These are phyloP conservation scores for Passiflora organensis DNA, from an alignment of 345 rosid species.

Conservation along the genomic window DNA sequence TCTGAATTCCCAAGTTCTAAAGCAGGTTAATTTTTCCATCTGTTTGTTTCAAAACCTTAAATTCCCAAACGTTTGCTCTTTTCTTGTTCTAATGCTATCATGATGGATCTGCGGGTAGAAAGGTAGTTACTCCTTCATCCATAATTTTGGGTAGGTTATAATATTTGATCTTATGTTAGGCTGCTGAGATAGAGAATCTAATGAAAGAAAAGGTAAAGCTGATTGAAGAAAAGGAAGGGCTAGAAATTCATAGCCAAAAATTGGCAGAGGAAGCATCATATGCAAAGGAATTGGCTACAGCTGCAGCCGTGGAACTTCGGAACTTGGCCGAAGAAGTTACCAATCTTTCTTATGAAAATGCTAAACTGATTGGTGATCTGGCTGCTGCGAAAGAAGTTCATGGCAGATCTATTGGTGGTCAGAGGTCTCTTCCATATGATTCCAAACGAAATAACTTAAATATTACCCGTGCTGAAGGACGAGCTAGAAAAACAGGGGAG, in stretches of 20 bases:
- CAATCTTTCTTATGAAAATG: slow-evolving; percentile 56
- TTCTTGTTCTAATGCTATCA: background rate
- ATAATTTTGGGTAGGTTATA: background rate
- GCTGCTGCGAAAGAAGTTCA: slow-evolving; percentile 39
- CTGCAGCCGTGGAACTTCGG: slow-evolving; percentile 62
- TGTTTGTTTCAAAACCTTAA: slow-evolving; percentile 7
- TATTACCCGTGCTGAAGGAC: slow-evolving; percentile 24
- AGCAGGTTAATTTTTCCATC: slow-evolving; percentile 33
- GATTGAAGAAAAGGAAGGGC: slow-evolving; percentile 52
- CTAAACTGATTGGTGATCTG: slow-evolving; percentile 46
- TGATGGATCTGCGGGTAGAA: background rate
- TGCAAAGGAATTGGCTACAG: slow-evolving; percentile 67
- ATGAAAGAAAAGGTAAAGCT: slow-evolving; percentile 46
- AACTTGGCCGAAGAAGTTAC: slow-evolving; percentile 74
- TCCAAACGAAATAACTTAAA: slow-evolving; percentile 21
- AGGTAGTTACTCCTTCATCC: background rate
- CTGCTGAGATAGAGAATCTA: slow-evolving; percentile 50
- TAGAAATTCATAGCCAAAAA: slow-evolving; percentile 45
- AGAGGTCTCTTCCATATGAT: slow-evolving; percentile 25
- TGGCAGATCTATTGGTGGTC: slow-evolving; percentile 28
- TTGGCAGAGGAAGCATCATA: slow-evolving; percentile 63
- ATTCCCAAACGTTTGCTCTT: slow-evolving; percentile 4
- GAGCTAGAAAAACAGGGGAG: slow-evolving; percentile 25
- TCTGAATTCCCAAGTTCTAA: slow-evolving; percentile 39
- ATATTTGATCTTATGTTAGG: slow-evolving; percentile 27